phyloP scores from a whole-genome alignment of 306 rosid genomes.

The Benincasa hispida region DNA sequence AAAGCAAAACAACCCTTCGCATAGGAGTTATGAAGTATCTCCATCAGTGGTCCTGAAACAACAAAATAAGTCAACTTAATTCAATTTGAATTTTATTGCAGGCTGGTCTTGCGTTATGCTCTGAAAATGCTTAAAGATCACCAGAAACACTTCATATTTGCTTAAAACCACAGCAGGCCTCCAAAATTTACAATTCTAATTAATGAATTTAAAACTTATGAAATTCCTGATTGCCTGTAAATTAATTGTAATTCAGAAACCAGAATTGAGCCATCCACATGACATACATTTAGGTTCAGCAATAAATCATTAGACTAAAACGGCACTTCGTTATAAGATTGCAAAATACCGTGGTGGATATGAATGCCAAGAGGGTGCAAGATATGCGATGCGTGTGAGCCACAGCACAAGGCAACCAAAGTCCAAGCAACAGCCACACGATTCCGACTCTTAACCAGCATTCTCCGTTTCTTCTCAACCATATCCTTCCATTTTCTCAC shows the following conservation, averaged over 20 bases:
- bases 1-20: slow-evolving; percentile 75
- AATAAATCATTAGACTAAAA: neutral
- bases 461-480: slow-evolving; percentile 60
- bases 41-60: slow-evolving; percentile 43
- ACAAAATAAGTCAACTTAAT: neutral
- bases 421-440: slow-evolving; percentile 92
- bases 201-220: neutral
- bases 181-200: neutral
- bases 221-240: neutral
- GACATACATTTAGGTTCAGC: neutral
- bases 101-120: neutral
- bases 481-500: slow-evolving; percentile 89
- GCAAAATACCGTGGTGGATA: slow-evolving; percentile 65
- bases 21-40: slow-evolving; percentile 74
- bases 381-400: slow-evolving; percentile 83
- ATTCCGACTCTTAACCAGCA: slow-evolving; percentile 55
- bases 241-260: neutral
- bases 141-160: neutral
- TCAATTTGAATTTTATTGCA: neutral
- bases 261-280: neutral
- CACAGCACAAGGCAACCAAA: slow-evolving; percentile 88
- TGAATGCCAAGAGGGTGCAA: slow-evolving; percentile 82
- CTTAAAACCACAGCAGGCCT: neutral
- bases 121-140: neutral
- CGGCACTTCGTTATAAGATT: neutral